Conservation (phyloP, 2,329 filamentous ascomycete genomes). For the Diaporthe ampelina region DNA sequence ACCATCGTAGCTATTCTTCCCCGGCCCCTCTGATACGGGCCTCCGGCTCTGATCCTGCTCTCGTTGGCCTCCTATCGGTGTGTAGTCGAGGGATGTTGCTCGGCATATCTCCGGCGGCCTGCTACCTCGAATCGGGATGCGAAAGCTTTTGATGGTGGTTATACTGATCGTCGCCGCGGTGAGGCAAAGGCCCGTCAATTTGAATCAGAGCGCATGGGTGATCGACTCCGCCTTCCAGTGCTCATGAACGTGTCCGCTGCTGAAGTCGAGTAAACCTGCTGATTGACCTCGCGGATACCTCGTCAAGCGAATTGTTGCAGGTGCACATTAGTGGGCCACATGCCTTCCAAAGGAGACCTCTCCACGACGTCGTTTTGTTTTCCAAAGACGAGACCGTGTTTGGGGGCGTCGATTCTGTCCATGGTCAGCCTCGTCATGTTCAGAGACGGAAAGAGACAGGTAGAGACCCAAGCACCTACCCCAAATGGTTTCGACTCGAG, state of each 20-base stretch:
- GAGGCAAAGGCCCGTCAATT: background rate
- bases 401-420: slow-evolving; percentile 48
- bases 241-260: slow-evolving; percentile 48
- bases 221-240: slow-evolving; percentile 25
- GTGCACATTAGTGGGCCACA: slow-evolving; percentile 44
- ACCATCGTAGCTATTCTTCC: background rate
- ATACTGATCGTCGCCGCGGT: slow-evolving; percentile 44
- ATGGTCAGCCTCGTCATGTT: background rate
- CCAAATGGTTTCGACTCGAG: background rate
- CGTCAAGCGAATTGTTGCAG: background rate
- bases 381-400: slow-evolving; percentile 33
- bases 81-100: background rate
- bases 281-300: slow-evolving; percentile 28
- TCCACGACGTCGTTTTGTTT: slow-evolving; percentile 47
- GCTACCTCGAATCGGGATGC: slow-evolving; percentile 36
- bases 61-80: background rate
- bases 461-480: background rate
- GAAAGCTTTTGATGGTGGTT: slow-evolving; percentile 45
- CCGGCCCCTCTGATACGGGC: background rate
- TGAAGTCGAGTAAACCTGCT: slow-evolving; percentile 48
- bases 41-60: background rate
- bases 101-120: background rate
- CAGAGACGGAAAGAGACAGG: background rate
- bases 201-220: background rate
- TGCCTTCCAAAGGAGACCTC: slow-evolving; percentile 46